Base-by-base conservation (phyloP, 768 basidiomycete genomes). In the Lactarius sanguifluus region DNA sequence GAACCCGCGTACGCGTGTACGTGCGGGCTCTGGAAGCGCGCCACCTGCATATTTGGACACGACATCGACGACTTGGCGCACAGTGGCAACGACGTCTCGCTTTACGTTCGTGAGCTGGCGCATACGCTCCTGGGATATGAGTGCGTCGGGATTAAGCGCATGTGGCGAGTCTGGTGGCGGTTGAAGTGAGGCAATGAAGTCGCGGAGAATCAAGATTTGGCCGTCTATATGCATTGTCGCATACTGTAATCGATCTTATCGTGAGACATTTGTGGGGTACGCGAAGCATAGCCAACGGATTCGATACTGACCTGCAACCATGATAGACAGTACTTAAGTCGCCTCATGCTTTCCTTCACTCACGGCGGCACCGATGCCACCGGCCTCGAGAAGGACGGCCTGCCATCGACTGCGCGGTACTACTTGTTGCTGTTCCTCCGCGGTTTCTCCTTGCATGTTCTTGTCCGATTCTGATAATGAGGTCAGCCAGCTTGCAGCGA, bases 311-410 rank as follows among this genome's bases (percentile, higher is more conserved):
- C 92, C 81, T 91, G 89, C 20, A 96, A 80, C 92, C 93, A 96
- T 64, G 92, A 86, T 34, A 96, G 74, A 76, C 91, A 94, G 73
- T 95, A 96, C 74, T 87, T 87, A 47, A 96, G 76, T 61, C 90
- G 81, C 63, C 91, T 81, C 90, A 96, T 91, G 72, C 88, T 94
- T 76, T 96, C 94, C 69, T 95, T 95, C 93, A 75, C 92, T 94
- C 38, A 96, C 80, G 9, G 94, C 94, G 0, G 91, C 92, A 64
- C 92, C 85, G 40, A 96, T 80, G 0, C 94, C 94, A 16, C 94
- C 92, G 2, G 92, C 94, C 76, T 96, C 94, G 28, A 90, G 80
- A 47, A 96, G 78, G 32, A 95, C 83, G 0, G 89, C 85, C 71
- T 94, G 92, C 93, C 91, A 94, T 50, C 90, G 81, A 75, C 90